Evolutionary conservation across 2,329 filamentous ascomycete species (phyloP).

Genomic region (Ophiostoma australiae): DNA sequence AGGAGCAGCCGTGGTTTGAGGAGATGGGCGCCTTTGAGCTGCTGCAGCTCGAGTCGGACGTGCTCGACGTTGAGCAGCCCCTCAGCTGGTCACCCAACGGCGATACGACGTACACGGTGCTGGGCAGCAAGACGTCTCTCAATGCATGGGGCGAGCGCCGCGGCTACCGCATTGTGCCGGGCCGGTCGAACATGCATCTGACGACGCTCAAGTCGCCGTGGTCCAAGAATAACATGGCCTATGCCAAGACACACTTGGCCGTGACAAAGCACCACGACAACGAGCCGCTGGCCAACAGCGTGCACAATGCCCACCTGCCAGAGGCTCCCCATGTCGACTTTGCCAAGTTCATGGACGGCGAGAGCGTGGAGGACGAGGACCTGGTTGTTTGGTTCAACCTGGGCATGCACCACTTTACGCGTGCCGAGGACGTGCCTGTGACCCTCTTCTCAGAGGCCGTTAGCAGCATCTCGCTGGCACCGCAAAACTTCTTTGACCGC

Average conservation of each 20-base stretch:
- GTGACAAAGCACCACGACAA: constrained; percentile 44
- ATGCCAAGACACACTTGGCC: constrained; percentile 35
- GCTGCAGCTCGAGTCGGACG: constrained; percentile 31
- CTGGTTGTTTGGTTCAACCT: constrained; percentile 48
- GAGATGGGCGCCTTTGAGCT: constrained; percentile 38
- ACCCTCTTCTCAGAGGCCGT: constrained; percentile 35
- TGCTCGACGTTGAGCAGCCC: constrained; percentile 30
- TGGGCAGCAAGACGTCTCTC: constrained; percentile 32
- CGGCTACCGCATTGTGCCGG: constrained; percentile 42
- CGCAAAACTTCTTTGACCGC: constrained; percentile 35
- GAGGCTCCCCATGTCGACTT: constrained; percentile 41
- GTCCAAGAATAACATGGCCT: constrained; percentile 23
- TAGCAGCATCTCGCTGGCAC: constrained; percentile 35
- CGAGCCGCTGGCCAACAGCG: constrained; percentile 38
- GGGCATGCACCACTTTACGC: constrained; percentile 48
- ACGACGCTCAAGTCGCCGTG: constrained; percentile 37
- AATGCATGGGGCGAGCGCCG: constrained; percentile 41
- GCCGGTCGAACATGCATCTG: constrained; percentile 36
- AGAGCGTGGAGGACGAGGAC: constrained; percentile 40
- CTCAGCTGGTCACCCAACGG: constrained; percentile 37
- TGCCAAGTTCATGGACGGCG: constrained; percentile 41
- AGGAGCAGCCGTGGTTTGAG: constrained; percentile 37
- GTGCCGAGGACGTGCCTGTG: constrained; percentile 37
- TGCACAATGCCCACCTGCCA: constrained; percentile 35
- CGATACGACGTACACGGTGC: constrained; percentile 39